Evolutionary conservation across 805 yeast species (phyloP), one percentile per base, ranked within the genome.

Genomic region (Tetrapisispora namnaoensis): DNA sequence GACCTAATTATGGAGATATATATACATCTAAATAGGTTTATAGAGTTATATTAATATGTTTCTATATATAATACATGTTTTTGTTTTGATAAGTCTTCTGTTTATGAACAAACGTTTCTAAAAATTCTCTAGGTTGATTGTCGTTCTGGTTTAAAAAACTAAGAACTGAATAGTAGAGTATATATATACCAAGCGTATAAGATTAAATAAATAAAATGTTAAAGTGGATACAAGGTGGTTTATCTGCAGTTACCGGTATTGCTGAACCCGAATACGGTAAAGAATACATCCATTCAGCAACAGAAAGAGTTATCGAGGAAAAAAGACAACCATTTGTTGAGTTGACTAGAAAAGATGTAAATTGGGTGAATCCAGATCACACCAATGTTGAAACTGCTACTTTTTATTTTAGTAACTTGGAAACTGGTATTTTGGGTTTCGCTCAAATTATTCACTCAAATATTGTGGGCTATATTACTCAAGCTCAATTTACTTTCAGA

Each of bases 201-300:
- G 18, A 9, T 10, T 17, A 21, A 24, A 24, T 13, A 22, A 14
- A 13, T 27, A 27, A 6, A 18, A 34, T 83, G 90, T 70, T 83
- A 45, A 83, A 81, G 78, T 84, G 89, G 89, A 85, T 84, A 51
- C 90, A 84, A 71, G 83, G 88, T 53, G 78, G 89, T 55, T 74
- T 86, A 47, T 86, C 97, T 17, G 93, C 95, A 5, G 95, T 90
- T 44, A 91, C 97, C 5, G 99, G 99, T 49, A 80, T 95, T 14
- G 96, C 96, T 2, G 99, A 93, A 68, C 99, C 99, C 22, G 95
- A 85, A 63, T 93, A 93, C 61, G 99, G 99, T 49, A 77, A 83
- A 39, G 96, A 84, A 46, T 95, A 95, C 38, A 86, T 93, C 55
- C 93, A 84, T 60, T 78, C 97, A 17, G 80, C 89, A 50, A 78